Percentiles rank a stretch among this genome's conserved stretches.
These are phyloP conservation scores for Scheffersomyces parashehatae DNA, from an alignment of 1,139 yeast species.

Conservation along the genomic window DNA sequence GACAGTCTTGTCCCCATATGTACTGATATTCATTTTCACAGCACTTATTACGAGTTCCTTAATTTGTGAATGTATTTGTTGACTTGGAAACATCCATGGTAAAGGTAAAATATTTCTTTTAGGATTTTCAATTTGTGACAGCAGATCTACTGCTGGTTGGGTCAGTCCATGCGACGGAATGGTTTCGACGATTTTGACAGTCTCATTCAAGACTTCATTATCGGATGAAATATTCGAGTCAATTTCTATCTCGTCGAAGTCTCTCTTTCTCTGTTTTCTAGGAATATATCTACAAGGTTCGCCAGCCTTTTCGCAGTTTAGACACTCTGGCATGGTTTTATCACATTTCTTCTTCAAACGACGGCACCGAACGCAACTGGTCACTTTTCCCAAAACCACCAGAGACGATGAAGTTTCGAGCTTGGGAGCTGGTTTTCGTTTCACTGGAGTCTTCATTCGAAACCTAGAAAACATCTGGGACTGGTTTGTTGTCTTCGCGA, in stretches of 20 bases:
- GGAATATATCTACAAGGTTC: slow-evolving; percentile 46
- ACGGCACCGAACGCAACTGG: slow-evolving; percentile 24
- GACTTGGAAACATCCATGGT: no score
- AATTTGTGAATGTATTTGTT: no score
- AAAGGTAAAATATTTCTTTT: no score
- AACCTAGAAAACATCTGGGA: neutral
- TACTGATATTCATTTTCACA: no score
- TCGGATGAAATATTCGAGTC: neutral
- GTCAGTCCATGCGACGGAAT: no score
- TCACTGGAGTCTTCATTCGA: neutral
- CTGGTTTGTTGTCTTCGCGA: neutral
- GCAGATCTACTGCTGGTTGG: no score
- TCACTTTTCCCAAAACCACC: neutral
- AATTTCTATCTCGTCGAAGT: neutral
- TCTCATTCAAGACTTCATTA: neutral
- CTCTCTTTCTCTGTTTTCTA: slow-evolving; percentile 28
- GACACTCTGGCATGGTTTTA: slow-evolving; percentile 44
- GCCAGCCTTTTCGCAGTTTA: slow-evolving; percentile 39
- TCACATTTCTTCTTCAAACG: slow-evolving; percentile 51
- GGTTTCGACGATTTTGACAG: neutral
- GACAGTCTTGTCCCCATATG: no score
- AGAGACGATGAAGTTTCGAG: neutral
- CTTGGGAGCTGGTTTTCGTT: neutral
- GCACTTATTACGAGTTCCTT: no score
- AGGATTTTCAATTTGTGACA: no score